Base-by-base conservation (phyloP, 2,329 filamentous ascomycete genomes). In the Aspergillus sp. region DNA sequence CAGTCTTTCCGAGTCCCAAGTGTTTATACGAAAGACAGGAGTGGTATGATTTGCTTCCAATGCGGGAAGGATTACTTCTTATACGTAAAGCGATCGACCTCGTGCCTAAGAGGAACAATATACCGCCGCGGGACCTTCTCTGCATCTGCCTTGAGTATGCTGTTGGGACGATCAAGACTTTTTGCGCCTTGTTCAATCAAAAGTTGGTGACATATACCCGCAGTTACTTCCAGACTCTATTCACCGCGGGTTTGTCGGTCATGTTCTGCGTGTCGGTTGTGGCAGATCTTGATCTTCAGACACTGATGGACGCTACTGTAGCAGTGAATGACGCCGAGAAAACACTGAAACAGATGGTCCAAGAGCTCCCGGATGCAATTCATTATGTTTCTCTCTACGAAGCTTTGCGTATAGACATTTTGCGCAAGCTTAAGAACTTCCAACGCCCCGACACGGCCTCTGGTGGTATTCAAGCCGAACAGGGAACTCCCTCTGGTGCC, bases 151-250 rank as follows among this genome's bases (percentile, higher is more conserved):
- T 76, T 0, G 52, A 64, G 3, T 72, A 65, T 7, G 73, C 76
- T 0, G 62, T 64, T 0, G 62, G 65, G n/a, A 66, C 72, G 0
- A 76, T 79, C 4, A 54, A 68, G 2, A 54, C 69, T 0, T 79
- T 78, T 54, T 67, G 68, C 3, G 55, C 58, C 4, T 58, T 79
- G 14, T 72, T 67, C 32, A 58, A 69, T 3, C 61, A 63, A 2
- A 63, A 63, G 2, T 63, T 67, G 11, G 74, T 78, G 32, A 77
- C 73, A 0, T 76, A 72, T 49, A 78, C 77, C 0, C 63, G 76
- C n/a, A 77, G 73, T 43, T 79, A 79, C 54, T 79, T 79, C 21
- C 76, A 79, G 47, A 71, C 74, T 44, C 70, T 79, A 2, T 78
- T 78, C 44, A 75, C 75, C 0, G 75, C 76, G 2, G 76, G 75